Conservation (phyloP, 371 early-diverging fungal genomes). For the Syncephalis plumigaleata region DNA sequence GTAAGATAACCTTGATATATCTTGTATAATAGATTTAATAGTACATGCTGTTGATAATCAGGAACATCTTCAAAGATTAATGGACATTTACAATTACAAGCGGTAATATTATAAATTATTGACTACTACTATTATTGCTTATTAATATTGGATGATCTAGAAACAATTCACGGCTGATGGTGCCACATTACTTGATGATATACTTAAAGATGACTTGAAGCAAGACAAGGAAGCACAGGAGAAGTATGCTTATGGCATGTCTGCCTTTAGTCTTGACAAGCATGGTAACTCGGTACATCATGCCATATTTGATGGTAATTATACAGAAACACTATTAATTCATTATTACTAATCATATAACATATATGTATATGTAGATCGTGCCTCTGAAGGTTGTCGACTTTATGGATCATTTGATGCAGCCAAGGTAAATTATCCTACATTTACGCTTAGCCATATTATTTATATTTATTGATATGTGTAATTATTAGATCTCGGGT, state of each 20-base stretch:
- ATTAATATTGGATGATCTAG: constrained; percentile 1
- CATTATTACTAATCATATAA: no score
- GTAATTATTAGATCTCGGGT: constrained; percentile 30
- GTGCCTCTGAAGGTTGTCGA: constrained; percentile 38
- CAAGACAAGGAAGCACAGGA: no score
- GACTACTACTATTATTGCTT: neutral
- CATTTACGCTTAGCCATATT: neutral
- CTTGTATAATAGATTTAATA: constrained; percentile 5
- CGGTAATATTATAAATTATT: constrained; percentile 13
- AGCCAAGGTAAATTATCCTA: constrained; percentile 30
- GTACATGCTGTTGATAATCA: constrained; percentile 23
- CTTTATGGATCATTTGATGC: constrained; percentile 53
- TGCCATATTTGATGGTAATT: no score
- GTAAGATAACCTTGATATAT: no score
- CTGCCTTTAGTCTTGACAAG: no score
- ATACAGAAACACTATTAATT: no score
- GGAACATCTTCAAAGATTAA: constrained; percentile 22
- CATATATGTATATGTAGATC: neutral
- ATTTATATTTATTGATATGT: neutral
- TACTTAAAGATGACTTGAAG: neutral
- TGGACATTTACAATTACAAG: constrained; percentile 16
- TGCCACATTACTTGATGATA: neutral
- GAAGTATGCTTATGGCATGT: no score
- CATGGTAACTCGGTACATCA: no score
- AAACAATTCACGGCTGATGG: neutral